A percentile compares a stretch with the other conserved stretches of the same genome.
These are phyloP conservation scores for Penicillium ochrochloron DNA, from an alignment of 495 filamentous ascomycete species.

Conservation along the genomic window DNA sequence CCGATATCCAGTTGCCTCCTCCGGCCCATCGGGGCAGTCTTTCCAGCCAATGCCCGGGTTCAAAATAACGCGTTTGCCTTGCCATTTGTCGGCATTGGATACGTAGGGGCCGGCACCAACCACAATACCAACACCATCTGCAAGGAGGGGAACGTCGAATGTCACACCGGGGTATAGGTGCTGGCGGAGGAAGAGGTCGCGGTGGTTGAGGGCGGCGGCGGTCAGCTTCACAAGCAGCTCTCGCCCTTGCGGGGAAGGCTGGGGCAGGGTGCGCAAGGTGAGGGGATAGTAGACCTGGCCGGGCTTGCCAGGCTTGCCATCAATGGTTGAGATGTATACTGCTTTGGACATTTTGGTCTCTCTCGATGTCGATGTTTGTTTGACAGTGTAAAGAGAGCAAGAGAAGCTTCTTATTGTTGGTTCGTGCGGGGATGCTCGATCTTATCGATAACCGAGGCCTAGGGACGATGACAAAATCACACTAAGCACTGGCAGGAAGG, in stretches of 20 bases:
- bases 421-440: slow-evolving; percentile 19
- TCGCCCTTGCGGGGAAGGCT: slow-evolving; percentile 60
- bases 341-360: slow-evolving; percentile 58
- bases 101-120: slow-evolving; percentile 61
- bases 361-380: slow-evolving; percentile 1
- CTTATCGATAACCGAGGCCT: slow-evolving; percentile 30
- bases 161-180: slow-evolving; percentile 84
- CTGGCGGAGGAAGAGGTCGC: slow-evolving; percentile 89
- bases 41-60: slow-evolving; percentile 78
- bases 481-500: background rate
- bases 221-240: slow-evolving; percentile 72
- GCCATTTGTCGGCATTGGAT: slow-evolving; percentile 50
- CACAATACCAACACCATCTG: slow-evolving; percentile 81
- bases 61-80: slow-evolving; percentile 72
- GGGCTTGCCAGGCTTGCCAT: slow-evolving; percentile 72
- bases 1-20: slow-evolving; percentile 61
- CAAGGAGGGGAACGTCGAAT: slow-evolving; percentile 73
- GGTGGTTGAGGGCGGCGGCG: slow-evolving; percentile 86
- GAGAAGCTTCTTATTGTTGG: slow-evolving; percentile 4
- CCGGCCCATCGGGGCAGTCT: slow-evolving; percentile 70
- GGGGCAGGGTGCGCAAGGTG: slow-evolving; percentile 60
- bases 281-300: slow-evolving; percentile 82
- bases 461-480: slow-evolving; percentile 8
- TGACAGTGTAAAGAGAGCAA: background rate
- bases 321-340: slow-evolving; percentile 52